Evolutionary conservation across 495 filamentous ascomycete species (phyloP).

Genomic region (Penicillium verhagenii): DNA sequence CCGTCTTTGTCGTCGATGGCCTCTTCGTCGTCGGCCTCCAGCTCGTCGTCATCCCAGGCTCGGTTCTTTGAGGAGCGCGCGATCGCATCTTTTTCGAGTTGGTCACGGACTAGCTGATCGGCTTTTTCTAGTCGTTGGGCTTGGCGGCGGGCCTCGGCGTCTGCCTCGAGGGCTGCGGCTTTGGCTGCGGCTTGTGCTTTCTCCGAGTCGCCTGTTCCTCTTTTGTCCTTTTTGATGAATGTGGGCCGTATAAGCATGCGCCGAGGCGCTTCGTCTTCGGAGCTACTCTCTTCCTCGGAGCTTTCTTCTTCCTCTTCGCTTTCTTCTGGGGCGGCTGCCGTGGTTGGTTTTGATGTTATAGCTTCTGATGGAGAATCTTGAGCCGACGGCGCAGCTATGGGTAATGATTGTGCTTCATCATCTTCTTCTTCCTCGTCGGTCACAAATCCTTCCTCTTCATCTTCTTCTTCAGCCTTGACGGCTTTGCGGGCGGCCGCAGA

Average conservation of each 20-base stretch:
- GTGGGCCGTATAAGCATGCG: conserved; percentile 80
- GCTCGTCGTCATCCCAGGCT: conserved; percentile 83
- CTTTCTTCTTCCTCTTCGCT: conserved; percentile 51
- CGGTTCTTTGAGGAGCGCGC: conserved; percentile 72
- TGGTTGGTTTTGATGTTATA: conserved; percentile 2
- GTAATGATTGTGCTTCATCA: conserved; percentile 21
- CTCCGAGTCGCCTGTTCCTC: conserved; percentile 41
- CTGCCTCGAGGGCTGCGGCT: conserved; percentile 46
- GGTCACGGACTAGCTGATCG: conserved; percentile 80
- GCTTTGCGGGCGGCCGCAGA: conserved; percentile 37
- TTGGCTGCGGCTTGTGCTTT: conserved; percentile 27
- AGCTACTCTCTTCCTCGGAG: conserved; percentile 56
- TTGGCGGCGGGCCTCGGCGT: conserved; percentile 53
- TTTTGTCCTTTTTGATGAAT: conserved; percentile 83
- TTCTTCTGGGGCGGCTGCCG: conserved; percentile 38
- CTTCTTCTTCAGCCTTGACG: conserved; percentile 30
- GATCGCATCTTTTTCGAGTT: conserved; percentile 75
- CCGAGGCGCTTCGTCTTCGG: conserved; percentile 72
- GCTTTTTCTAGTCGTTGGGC: conserved; percentile 61
- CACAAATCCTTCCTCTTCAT: conserved; percentile 73
- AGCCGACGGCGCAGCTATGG: conserved; percentile 32
- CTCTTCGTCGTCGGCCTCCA: conserved; percentile 61
- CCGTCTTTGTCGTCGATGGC: conserved; percentile 82
- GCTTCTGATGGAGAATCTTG: conserved; percentile 6
- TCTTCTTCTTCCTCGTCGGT: conserved; percentile 62